Base-by-base conservation (phyloP, 495 filamentous ascomycete genomes). In the Penicillium soppii region DNA sequence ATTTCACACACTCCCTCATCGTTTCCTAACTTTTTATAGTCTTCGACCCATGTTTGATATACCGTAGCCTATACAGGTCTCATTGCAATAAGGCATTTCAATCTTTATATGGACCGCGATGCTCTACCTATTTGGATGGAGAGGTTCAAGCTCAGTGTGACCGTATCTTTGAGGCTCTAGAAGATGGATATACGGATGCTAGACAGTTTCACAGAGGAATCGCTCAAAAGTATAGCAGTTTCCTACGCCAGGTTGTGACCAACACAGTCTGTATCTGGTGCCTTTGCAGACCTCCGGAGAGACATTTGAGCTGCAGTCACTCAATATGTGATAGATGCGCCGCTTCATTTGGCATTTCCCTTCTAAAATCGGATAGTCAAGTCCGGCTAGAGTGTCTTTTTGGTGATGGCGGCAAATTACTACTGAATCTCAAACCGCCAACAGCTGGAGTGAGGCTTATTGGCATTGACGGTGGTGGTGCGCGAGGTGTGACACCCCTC, bases 391-490 rank as follows among this genome's bases (percentile, higher is more conserved):
- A 39, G 7, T 67, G 52, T 40, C 44, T 59, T 17, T 53, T 62
- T 32, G 15, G 48, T 27, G 29, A 59, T 38, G 30, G 39, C 38
- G 44, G 44, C 5, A n/a, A 56, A 26, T 8, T 60, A 7, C 46
- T 33, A 13, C 50, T 61, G 2, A 50, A 53, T 36, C 9, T 65
- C 12, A 68, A 69, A 43, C 68, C 63, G n/a, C 50, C 38, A 12
- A 72, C 64, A 3, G 55, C 66, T 13, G 58, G 61, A 8, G 43
- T 63, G 4, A 22, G 60, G 7, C 45, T 71, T 4, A 53, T 72
- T 9, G 59, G 66, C 46, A 57, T 72, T 35, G 57, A 72, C 49
- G 55, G 61, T 35, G 63, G 66, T 27, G 64, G 62, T 17, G 42
- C 56, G 13, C 44, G 59, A 35, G 69, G 63, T 19, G 50, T 71